Evolutionary conservation across 768 basidiomycete species (phyloP).

Genomic region (Collybia sp.): DNA sequence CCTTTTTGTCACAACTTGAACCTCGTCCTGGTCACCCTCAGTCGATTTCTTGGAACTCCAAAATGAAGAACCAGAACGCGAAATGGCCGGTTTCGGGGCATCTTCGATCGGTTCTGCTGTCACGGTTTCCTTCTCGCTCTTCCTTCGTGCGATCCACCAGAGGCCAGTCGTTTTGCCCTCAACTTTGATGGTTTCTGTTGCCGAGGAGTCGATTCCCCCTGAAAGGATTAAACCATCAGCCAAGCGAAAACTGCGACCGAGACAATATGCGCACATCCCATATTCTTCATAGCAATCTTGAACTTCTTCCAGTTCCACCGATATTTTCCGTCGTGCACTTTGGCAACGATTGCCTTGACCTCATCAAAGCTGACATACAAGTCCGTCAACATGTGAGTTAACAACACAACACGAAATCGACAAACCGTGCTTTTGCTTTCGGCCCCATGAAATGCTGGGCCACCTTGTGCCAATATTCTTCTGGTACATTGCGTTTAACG

Average conservation of each 20-base stretch:
- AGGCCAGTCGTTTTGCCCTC: constrained; percentile 44
- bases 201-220: constrained; percentile 66
- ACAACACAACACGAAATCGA: neutral
- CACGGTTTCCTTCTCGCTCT: neutral
- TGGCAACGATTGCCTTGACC: constrained; percentile 66
- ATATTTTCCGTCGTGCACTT: constrained; percentile 74
- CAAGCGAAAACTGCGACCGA: constrained; percentile 2
- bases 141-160: constrained; percentile 34
- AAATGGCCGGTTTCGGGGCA: neutral
- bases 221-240: constrained; percentile 1
- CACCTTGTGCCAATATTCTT: constrained; percentile 81
- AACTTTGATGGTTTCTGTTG: constrained; percentile 60
- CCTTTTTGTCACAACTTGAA: neutral
- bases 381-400: neutral
- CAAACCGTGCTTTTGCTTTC: constrained; percentile 56
- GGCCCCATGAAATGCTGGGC: constrained; percentile 73
- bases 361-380: constrained; percentile 46
- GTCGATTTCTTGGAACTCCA: constrained; percentile 21
- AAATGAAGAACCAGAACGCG: constrained; percentile 19
- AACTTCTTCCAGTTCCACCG: constrained; percentile 84
- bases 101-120: constrained; percentile 7
- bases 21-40: constrained; percentile 1
- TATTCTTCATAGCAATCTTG: constrained; percentile 71
- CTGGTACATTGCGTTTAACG: constrained; percentile 62
- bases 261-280: constrained; percentile 61